Conservation (phyloP, 352 stramenopile species). For the Phytophthora fragariae region DNA sequence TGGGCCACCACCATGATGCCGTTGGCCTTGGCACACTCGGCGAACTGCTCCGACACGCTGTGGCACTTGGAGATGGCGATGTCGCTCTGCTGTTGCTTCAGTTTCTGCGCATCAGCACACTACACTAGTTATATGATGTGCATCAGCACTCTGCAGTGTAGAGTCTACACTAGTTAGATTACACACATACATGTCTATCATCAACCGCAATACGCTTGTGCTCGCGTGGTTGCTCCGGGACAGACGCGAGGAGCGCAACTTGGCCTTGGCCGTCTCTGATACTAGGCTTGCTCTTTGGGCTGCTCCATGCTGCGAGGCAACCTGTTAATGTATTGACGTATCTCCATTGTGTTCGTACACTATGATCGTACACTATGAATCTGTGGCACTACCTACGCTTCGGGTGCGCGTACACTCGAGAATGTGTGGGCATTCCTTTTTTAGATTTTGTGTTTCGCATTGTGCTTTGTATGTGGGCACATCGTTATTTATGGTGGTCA, state of each 20-base stretch:
- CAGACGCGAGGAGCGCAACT: constrained; percentile 78
- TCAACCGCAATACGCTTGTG: constrained; percentile 50
- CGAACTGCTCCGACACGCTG: constrained; percentile 63
- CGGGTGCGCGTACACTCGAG: neutral
- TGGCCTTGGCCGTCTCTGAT: constrained; percentile 68
- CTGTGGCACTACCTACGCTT: neutral
- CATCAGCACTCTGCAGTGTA: too few species aligned
- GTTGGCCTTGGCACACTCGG: constrained; percentile 71
- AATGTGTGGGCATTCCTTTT: neutral
- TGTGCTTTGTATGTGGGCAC: neutral
- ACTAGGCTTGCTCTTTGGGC: constrained; percentile 53
- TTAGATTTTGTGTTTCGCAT: neutral
- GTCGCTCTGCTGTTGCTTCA: constrained; percentile 84
- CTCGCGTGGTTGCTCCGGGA: constrained; percentile 86
- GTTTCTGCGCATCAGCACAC: constrained; percentile 50
- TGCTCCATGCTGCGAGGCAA: constrained; percentile 41
- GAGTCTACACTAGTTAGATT: neutral
- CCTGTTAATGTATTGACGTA: too few species aligned
- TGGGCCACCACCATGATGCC: constrained; percentile 77
- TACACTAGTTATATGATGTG: neutral
- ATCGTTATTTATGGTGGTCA: too few species aligned
- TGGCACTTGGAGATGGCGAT: constrained; percentile 85
- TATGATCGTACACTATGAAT: too few species aligned
- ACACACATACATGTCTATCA: neutral
- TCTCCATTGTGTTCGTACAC: too few species aligned